A percentile compares a stretch with the other conserved stretches of the same genome.
Evolutionary conservation across 1,139 yeast genomes (phyloP).

Genomic region (Magnusiomyces fungicola): DNA sequence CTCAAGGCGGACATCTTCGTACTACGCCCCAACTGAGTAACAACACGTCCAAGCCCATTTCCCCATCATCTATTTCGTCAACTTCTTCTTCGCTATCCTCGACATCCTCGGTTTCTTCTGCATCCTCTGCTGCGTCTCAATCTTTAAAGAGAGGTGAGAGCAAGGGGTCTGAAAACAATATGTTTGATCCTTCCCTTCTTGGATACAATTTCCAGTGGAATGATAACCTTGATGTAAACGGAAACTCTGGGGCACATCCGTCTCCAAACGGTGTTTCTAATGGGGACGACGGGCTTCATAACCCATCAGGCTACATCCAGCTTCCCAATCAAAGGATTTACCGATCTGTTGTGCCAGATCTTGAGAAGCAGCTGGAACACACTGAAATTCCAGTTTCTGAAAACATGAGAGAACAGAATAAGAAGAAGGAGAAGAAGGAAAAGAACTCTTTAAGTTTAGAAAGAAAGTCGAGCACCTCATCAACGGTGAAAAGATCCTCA

Average conservation of each 20-base stretch:
- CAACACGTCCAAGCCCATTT: slow-evolving; percentile 4
- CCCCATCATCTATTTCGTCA: background rate
- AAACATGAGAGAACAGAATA: too few relatives aligned
- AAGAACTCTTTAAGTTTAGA: too few relatives aligned
- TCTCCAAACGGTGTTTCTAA: background rate
- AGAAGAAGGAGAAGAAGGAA: too few relatives aligned
- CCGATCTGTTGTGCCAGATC: slow-evolving; percentile 25
- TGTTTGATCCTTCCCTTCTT: background rate
- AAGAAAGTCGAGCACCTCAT: too few relatives aligned
- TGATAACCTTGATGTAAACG: background rate
- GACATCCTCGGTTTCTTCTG: background rate
- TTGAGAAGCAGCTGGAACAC: slow-evolving; percentile 17
- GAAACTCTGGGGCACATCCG: too few relatives aligned
- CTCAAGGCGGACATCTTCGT: slow-evolving; percentile 4
- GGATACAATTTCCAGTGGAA: background rate
- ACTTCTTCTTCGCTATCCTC: background rate
- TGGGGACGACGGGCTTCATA: background rate
- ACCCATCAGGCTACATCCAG: slow-evolving; percentile 10
- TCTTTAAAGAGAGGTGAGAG: background rate
- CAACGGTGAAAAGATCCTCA: too few relatives aligned
- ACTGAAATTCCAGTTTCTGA: background rate
- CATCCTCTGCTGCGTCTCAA: background rate
- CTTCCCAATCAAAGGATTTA: slow-evolving; percentile 23
- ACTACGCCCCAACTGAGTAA: too few relatives aligned
- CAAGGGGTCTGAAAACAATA: background rate